Percentiles rank a stretch among this genome's conserved stretches.
Evolutionary conservation across 2,329 filamentous ascomycete species (phyloP).

Genomic region (Cordyceps cicadae): DNA sequence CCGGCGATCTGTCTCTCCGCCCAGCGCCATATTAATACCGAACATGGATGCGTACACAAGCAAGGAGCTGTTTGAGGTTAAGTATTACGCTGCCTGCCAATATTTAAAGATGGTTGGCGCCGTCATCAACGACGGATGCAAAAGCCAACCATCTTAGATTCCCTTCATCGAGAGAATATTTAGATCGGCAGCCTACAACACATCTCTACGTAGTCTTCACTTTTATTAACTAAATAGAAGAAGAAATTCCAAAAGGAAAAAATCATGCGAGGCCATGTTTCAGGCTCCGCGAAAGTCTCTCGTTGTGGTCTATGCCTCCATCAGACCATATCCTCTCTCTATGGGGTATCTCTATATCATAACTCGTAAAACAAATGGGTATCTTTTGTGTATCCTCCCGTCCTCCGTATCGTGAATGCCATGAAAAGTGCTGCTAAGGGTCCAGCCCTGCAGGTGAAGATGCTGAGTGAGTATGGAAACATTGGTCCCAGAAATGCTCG

Average conservation of each 20-base stretch:
- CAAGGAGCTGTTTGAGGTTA: neutral
- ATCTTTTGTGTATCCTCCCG: neutral
- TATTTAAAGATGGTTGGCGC: neutral
- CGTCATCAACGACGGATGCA: neutral
- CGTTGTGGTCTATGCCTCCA: conserved; percentile 7
- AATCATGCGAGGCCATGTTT: conserved; percentile 10
- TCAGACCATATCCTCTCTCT: conserved; percentile 8
- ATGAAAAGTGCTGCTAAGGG: neutral
- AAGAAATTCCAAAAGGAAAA: conserved; percentile 3
- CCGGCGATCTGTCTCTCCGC: too few species aligned
- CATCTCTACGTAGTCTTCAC: conserved; percentile 8
- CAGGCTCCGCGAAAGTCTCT: conserved; percentile 7
- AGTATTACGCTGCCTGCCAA: neutral
- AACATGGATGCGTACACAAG: neutral
- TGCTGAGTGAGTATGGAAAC: conserved; percentile 7
- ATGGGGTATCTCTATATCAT: conserved; percentile 10
- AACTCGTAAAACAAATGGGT: conserved; percentile 10
- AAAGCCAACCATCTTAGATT: conserved; percentile 6
- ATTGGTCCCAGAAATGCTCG: conserved; percentile 10
- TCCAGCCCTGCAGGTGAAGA: conserved; percentile 7
- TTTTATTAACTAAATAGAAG: conserved; percentile 13
- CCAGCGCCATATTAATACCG: neutral
- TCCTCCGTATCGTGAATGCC: conserved; percentile 3
- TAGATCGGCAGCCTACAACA: neutral
- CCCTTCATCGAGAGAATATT: neutral